Evolutionary conservation across 1,139 yeast species (phyloP).

Genomic region (Schwanniomyces etchellsii): DNA sequence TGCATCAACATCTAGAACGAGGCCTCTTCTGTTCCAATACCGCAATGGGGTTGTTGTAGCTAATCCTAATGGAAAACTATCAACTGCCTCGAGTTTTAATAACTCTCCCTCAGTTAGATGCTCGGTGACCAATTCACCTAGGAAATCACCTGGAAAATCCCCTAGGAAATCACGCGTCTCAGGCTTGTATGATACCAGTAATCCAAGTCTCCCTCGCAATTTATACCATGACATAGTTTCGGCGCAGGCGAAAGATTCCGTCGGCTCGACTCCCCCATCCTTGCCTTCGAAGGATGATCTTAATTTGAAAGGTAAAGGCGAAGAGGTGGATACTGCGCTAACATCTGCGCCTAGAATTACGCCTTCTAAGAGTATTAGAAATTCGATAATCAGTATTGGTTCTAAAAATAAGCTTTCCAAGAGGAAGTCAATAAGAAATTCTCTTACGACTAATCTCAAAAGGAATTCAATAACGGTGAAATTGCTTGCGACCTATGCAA

Average conservation of each 20-base stretch:
- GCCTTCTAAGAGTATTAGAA: constrained; percentile 20
- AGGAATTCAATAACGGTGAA: constrained; percentile 69
- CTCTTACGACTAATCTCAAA: constrained; percentile 44
- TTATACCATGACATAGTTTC: constrained; percentile 42
- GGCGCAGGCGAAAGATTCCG: constrained; percentile 28
- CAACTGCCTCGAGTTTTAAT: constrained; percentile 29
- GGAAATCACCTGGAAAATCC: constrained; percentile 14
- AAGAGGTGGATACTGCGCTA: constrained; percentile 13
- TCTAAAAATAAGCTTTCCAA: constrained; percentile 31
- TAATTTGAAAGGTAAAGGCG: constrained; percentile 1
- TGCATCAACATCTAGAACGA: constrained; percentile 49
- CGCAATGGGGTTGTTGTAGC: constrained; percentile 22
- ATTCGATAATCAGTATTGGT: constrained; percentile 24
- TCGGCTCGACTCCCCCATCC: constrained; percentile 32
- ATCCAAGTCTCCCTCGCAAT: constrained; percentile 38
- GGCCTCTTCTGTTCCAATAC: constrained; percentile 53
- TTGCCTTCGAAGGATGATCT: constrained; percentile 37
- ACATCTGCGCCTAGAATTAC: constrained; percentile 20
- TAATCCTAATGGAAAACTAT: constrained; percentile 17
- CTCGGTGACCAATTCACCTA: constrained; percentile 20
- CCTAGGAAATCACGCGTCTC: constrained; percentile 15
- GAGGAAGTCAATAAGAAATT: constrained; percentile 36
- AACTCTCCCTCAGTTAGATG: constrained; percentile 23
- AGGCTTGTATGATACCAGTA: constrained; percentile 6
- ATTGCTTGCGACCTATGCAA: constrained; percentile 65